Evolutionary conservation across 176 grass and related monocot genomes (phyloP).

Genomic region (Alopecurus myosuroides): DNA sequence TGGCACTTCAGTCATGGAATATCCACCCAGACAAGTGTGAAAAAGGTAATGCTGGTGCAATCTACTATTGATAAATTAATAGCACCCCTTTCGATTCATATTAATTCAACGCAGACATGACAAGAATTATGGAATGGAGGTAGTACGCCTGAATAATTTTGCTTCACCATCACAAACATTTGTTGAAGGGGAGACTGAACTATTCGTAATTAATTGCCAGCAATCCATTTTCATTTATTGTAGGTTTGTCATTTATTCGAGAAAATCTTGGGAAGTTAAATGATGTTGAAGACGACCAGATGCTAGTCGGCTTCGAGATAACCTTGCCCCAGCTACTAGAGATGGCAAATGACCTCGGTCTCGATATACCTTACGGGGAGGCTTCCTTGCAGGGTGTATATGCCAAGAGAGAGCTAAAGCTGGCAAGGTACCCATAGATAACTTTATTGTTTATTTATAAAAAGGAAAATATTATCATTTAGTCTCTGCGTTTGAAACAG

Average conservation of each 20-base stretch:
- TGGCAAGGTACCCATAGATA: neutral
- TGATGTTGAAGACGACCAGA: neutral
- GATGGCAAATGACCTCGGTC: neutral
- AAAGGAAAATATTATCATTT: too few relatives aligned
- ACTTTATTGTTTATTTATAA: too few relatives aligned
- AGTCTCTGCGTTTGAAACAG: too few relatives aligned
- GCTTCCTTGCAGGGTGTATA: neutral
- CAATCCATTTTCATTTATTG: neutral
- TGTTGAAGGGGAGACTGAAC: too few relatives aligned
- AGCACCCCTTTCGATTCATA: too few relatives aligned
- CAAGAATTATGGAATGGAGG: too few relatives aligned
- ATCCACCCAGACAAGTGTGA: neutral
- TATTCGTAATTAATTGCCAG: neutral
- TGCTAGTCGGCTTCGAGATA: slow-evolving; percentile 14
- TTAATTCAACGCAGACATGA: too few relatives aligned
- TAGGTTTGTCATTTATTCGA: neutral
- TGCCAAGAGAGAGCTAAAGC: slow-evolving; percentile 21
- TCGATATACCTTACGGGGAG: neutral
- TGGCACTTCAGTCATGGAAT: neutral
- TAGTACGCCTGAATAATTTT: too few relatives aligned
- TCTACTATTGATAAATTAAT: too few relatives aligned
- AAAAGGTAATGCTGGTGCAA: neutral
- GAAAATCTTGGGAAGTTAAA: slow-evolving; percentile 4
- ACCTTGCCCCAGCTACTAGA: slow-evolving; percentile 10
- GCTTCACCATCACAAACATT: too few relatives aligned